Percentiles rank a stretch among this genome's conserved stretches.
These are phyloP conservation scores for Allantophomopsis lycopodina DNA, from an alignment of 2,329 filamentous ascomycete genomes.

Conservation along the genomic window DNA sequence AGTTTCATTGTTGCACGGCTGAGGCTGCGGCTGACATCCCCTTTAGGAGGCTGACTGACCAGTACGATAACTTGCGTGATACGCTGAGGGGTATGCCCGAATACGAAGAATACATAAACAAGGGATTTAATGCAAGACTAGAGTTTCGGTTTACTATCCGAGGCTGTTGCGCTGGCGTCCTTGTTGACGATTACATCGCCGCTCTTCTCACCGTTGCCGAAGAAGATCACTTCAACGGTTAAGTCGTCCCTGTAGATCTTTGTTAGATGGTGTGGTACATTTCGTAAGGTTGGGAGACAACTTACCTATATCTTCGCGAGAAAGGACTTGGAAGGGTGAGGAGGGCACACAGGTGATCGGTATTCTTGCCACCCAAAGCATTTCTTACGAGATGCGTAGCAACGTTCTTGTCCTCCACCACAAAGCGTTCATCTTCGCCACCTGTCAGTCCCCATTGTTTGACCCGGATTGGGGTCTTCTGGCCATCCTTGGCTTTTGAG, in stretches of 20 bases:
- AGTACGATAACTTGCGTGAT: too few relatives aligned
- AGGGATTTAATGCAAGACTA: constrained; percentile 4
- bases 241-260: constrained; percentile 60
- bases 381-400: constrained; percentile 94
- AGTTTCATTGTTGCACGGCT: too few relatives aligned
- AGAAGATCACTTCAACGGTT: constrained; percentile 97
- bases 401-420: constrained; percentile 89
- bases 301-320: constrained; percentile 77
- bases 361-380: constrained; percentile 82
- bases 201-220: constrained; percentile 66
- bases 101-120: too few relatives aligned
- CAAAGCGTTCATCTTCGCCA: constrained; percentile 66
- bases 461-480: constrained; percentile 77
- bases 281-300: constrained; percentile 5
- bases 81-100: too few relatives aligned
- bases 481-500: constrained; percentile 44
- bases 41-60: too few relatives aligned
- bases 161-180: constrained; percentile 57
- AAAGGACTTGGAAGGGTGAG: constrained; percentile 86
- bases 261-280: constrained; percentile 7
- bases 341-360: constrained; percentile 85
- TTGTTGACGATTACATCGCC: constrained; percentile 74
- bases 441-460: constrained; percentile 80
- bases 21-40: too few relatives aligned
- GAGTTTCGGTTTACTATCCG: constrained; percentile 17